These are phyloP conservation scores for Ottelia alismoides DNA, from an alignment of 106 monocot species.

Conservation along the genomic window DNA sequence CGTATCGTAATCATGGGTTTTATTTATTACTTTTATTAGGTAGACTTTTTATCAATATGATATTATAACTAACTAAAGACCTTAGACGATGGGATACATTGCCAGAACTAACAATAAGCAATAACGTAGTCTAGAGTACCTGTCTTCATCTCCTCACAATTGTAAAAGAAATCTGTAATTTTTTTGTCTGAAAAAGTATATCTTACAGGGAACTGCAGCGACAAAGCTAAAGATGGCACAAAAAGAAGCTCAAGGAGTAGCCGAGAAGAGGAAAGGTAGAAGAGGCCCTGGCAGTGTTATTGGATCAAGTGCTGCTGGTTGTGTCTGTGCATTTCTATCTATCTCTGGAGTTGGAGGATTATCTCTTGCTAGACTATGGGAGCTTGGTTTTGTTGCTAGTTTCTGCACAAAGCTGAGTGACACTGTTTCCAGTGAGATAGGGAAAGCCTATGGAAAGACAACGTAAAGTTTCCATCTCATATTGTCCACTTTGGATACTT, in stretches of 20 bases:
- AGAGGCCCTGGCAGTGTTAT: slow-evolving; percentile 94
- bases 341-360: slow-evolving; percentile 50
- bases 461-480: slow-evolving; percentile 50
- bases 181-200: no score
- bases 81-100: no score
- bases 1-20: no score
- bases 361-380: slow-evolving; percentile 42
- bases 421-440: slow-evolving; percentile 95
- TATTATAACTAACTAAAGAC: no score
- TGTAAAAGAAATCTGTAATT: no score
- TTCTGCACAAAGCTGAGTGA: slow-evolving; percentile 95
- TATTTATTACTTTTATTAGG: no score
- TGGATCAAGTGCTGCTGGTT: slow-evolving; percentile 83
- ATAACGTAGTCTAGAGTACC: no score
- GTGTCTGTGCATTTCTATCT: slow-evolving; percentile 68
- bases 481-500: no score
- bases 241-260: slow-evolving; percentile 84
- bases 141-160: no score
- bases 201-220: slow-evolving; percentile 82
- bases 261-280: slow-evolving; percentile 90
- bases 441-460: slow-evolving; percentile 91
- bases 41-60: no score
- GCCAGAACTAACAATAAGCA: no score
- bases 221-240: slow-evolving; percentile 84
- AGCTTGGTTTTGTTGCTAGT: slow-evolving; percentile 84